A percentile compares a stretch with the other conserved stretches of the same genome.
Evolutionary conservation across 208 protist genomes (phyloP).

Genomic region (Giardia muris): DNA sequence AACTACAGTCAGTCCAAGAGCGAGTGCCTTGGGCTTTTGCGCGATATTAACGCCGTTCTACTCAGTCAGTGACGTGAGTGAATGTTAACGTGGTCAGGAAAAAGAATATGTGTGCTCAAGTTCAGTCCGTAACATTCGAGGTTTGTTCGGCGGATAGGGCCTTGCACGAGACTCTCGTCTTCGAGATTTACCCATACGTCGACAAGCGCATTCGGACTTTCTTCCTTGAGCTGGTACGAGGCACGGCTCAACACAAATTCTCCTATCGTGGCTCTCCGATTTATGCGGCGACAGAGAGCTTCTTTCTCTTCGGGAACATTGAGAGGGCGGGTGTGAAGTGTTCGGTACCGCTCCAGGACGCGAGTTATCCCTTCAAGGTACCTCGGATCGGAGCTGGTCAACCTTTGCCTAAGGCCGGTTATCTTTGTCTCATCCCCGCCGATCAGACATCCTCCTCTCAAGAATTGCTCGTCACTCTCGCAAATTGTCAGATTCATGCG

Average conservation of each 20-base stretch:
- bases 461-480: not conserved
- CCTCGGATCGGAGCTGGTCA: not conserved
- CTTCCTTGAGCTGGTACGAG: not conserved
- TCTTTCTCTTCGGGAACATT: not conserved
- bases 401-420: not conserved
- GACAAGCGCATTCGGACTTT: not conserved
- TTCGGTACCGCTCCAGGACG: not conserved
- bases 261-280: not conserved
- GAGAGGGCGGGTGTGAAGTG: not conserved
- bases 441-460: not conserved
- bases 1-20: not conserved
- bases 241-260: not conserved
- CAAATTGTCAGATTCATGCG: not conserved
- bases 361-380: not conserved
- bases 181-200: not conserved
- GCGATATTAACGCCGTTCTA: constrained; percentile 2
- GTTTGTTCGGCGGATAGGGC: not conserved
- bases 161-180: not conserved
- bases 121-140: no score
- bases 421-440: not conserved
- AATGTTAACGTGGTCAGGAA: not conserved
- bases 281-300: not conserved
- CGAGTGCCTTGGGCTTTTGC: not conserved
- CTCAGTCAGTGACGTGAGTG: not conserved
- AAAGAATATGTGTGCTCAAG: no score